These are phyloP conservation scores for Cicer bijugum DNA, from an alignment of 306 rosid genomes.

Conservation along the genomic window DNA sequence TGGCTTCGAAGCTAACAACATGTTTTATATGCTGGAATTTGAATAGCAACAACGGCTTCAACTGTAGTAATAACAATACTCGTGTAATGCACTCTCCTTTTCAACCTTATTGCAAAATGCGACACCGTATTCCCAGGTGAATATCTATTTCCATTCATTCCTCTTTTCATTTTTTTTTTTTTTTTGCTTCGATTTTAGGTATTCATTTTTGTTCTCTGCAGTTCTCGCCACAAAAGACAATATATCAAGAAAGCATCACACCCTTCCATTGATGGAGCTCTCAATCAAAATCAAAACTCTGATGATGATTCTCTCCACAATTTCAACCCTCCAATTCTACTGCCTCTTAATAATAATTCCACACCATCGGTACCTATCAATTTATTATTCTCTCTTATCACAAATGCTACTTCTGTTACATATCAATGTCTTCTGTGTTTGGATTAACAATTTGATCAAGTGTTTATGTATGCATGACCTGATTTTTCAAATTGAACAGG, in stretches of 20 bases:
- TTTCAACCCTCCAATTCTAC: constrained; percentile 36
- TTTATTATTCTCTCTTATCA: neutral
- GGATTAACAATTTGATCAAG: neutral
- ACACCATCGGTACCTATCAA: constrained; percentile 53
- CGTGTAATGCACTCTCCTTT: constrained; percentile 47
- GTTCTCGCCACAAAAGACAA: constrained; percentile 66
- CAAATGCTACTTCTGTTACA: constrained; percentile 3
- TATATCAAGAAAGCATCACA: constrained; percentile 62
- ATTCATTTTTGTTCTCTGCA: constrained; percentile 41
- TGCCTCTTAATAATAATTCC: constrained; percentile 39
- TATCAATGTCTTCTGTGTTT: neutral
- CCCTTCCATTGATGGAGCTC: constrained; percentile 52
- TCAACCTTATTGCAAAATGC: constrained; percentile 63
- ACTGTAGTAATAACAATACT: constrained; percentile 29
- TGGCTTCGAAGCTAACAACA: constrained; percentile 15
- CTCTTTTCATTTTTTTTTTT: neutral
- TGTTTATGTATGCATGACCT: neutral
- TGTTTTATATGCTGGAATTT: constrained; percentile 25
- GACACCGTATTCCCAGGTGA: constrained; percentile 61
- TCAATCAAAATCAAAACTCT: constrained; percentile 45
- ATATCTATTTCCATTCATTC: neutral
- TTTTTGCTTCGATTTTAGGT: neutral
- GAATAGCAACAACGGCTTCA: constrained; percentile 35
- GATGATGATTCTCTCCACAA: constrained; percentile 47
- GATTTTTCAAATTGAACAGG: neutral